Percentiles rank a stretch among this genome's conserved stretches.
Evolutionary conservation across 306 rosid genomes (phyloP).

Genomic region (Glycine soja): DNA sequence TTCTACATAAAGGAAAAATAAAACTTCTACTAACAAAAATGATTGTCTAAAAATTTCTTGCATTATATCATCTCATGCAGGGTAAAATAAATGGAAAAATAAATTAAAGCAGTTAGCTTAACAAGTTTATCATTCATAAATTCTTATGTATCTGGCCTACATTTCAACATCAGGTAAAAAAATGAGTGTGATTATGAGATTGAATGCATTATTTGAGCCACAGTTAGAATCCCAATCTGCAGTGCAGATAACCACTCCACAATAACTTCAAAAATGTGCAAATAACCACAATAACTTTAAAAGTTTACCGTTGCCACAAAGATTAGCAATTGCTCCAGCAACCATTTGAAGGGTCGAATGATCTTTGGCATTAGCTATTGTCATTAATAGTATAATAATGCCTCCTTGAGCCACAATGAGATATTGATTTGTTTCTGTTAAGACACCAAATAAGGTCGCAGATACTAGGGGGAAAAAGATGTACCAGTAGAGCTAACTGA

Average conservation of each 20-base stretch:
- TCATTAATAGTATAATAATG: slow-evolving; percentile 66
- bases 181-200: too few species aligned
- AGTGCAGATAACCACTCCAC: neutral
- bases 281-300: too few species aligned
- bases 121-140: neutral
- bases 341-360: slow-evolving; percentile 89
- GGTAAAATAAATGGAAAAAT: neutral
- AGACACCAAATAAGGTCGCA: slow-evolving; percentile 40
- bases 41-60: neutral
- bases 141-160: too few species aligned
- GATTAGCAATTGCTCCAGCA: slow-evolving; percentile 90
- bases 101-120: neutral
- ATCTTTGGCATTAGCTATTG: slow-evolving; percentile 75
- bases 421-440: slow-evolving; percentile 88
- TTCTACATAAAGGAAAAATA: neutral
- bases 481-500: neutral
- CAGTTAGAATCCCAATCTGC: neutral
- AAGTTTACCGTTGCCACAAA: slow-evolving; percentile 84
- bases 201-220: too few species aligned
- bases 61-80: neutral
- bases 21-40: slow-evolving; percentile 4
- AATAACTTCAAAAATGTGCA: neutral
- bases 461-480: neutral
- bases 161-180: too few species aligned
- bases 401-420: slow-evolving; percentile 89